Base-by-base conservation (phyloP, 805 yeast genomes). In the Candida easanensis region DNA sequence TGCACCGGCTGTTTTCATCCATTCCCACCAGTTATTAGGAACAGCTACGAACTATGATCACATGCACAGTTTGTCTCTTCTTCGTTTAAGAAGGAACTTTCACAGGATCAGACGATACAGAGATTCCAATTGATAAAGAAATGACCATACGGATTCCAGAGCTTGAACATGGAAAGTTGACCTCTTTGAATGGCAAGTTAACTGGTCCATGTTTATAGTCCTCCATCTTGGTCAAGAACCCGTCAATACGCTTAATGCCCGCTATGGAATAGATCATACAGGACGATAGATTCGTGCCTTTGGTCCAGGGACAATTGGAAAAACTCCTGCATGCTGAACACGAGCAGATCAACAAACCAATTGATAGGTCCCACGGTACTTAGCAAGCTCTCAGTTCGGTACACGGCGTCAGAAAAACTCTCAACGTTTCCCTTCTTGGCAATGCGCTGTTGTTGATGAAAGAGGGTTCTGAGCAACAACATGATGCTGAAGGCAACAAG, bases 331-430 rank as follows among this genome's bases (percentile, higher is more conserved):
- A 81, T 77, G 32, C 87, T 60, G 49, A 77, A 80, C 1, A 83
- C 78, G 42, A 88, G 70, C 47, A 88, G 77, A 58, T 89, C 97
- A 25, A 88, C 75, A 51, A 87, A 76, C 97, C 97, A 91, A 54
- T 88, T 78, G 8, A 85, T 79, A 31, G 84, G 77, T 0, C 97
- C 97, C n/a, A 87, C 63, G 10, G 81, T 68, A 15, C 79, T 71
- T 52, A 82, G 68, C 4, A 84, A 71, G 48, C 79, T 71, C 52
- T 84, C 89, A 28, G 82, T 82, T 51, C 88, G 69, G 9, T 73
- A 67, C 18, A 75, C 68, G 2, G 80, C 71, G 41, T 79, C 83
- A 46, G 70, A 76, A 34, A 75, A 57, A 26, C 57, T 51, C 38
- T 57, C 76, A 48, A 54, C 56, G 45, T 48, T 52, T 2, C 40